Evolutionary conservation across 306 rosid genomes (phyloP), one percentile per base, ranked within the genome.

Genomic region (Dryas drummondii): DNA sequence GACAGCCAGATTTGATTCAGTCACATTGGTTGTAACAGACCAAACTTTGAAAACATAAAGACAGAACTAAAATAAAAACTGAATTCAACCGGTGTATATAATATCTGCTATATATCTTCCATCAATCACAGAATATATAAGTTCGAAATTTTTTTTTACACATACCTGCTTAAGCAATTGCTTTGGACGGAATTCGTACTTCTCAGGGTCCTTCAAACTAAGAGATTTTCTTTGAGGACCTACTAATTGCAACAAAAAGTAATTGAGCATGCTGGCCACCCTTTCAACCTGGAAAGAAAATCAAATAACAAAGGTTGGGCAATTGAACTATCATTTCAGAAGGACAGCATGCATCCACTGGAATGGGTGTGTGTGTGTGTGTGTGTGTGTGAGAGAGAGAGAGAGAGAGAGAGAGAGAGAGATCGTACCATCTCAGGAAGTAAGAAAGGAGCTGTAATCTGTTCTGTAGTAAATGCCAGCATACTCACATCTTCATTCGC

Each of bases 201-300:
- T 96, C 82, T 90, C 98, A 16, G 99, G 99, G 81, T 90, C 99
- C 84, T 96, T 96, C 88, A 96, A 88, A 76, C 82, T 89, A 72
- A 96, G 99, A 9, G 98, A 92, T 87, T 78, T 96, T 80, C 98
- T 88, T 77, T 96, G 99, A 61, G 99, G 99, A 72, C 99, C 99
- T 75, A 90, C 99, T 77, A 96, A 87, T 86, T 96, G 99, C 80
- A 92, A 81, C 76, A 96, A 84, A 85, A 96, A 96, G 69, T 96
- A 96, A 89, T 92, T 96, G 80, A 96, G 98, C 99, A 96, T 96
- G 82, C 99, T 92, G 63, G 99, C 99, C 75, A 96, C 99, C 81
- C 99, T 85, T 70, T 96, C 99, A 63, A 96, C 98, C 99, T 96
- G 85, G 70, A 72, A 69, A 65, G 42, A 66, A 54, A 47, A 27